phyloP scores from a whole-genome alignment of 805 yeast genomes.

The Candida tammaniensis region DNA sequence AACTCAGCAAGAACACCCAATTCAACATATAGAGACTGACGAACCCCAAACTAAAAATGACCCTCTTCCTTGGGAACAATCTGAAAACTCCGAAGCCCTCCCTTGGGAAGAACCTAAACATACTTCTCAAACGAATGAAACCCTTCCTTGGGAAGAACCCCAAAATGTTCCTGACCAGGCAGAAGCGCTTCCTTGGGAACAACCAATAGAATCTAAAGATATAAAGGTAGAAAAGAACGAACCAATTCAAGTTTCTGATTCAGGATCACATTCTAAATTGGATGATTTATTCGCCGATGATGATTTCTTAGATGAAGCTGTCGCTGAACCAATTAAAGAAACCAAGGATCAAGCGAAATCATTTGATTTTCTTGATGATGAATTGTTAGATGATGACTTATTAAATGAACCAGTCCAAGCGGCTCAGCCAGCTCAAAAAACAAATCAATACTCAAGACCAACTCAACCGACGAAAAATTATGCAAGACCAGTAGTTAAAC shows the following conservation, averaged over 20 bases:
- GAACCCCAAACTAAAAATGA: background rate
- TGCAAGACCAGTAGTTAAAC: background rate
- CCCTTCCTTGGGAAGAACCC: conserved; percentile 4
- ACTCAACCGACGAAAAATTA: background rate
- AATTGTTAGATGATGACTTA: conserved; percentile 10
- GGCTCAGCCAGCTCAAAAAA: too few relatives aligned
- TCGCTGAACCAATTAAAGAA: conserved; percentile 3
- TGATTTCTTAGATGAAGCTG: conserved; percentile 17
- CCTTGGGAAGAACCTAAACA: conserved; percentile 5
- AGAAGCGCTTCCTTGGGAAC: conserved; percentile 1
- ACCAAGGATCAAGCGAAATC: background rate
- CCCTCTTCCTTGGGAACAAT: conserved; percentile 1
- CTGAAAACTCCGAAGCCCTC: background rate
- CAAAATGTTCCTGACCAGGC: conserved; percentile 7
- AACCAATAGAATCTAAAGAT: background rate
- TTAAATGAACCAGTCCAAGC: conserved; percentile 5
- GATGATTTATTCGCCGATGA: conserved; percentile 14
- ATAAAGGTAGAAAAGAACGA: background rate
- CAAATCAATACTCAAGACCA: background rate
- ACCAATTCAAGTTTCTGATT: background rate
- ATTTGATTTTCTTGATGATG: conserved; percentile 19
- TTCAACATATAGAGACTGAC: too few relatives aligned
- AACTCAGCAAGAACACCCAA: background rate
- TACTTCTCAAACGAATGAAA: background rate
- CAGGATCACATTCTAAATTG: background rate